A percentile compares a stretch with the other conserved stretches of the same genome.
phyloP scores from a whole-genome alignment of 176 grass and related monocot genomes.

The Puya raimondii region DNA sequence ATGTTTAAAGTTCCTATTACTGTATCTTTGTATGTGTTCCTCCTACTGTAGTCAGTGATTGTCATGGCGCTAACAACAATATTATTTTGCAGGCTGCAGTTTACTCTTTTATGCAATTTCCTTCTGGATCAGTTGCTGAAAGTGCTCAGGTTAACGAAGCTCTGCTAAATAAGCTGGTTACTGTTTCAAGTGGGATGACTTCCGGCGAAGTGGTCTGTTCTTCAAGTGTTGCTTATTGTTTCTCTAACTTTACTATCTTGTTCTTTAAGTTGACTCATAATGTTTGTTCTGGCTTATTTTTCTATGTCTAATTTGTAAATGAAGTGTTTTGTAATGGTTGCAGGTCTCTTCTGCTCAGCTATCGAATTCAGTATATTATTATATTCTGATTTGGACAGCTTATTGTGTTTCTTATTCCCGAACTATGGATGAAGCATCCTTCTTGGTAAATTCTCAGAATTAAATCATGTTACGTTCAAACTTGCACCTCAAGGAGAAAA shows the following conservation, averaged over 20 bases:
- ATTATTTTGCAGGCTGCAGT: conserved; percentile 53
- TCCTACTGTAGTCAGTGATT: neutral
- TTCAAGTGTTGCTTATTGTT: neutral
- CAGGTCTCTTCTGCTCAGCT: conserved; percentile 51
- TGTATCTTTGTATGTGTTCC: neutral
- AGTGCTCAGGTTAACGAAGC: conserved; percentile 15
- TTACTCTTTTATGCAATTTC: conserved; percentile 71
- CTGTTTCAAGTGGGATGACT: conserved; percentile 40
- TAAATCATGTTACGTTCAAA: neutral
- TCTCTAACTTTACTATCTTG: neutral
- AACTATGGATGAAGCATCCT: conserved; percentile 55
- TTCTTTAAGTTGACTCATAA: conserved; percentile 13
- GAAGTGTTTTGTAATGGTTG: conserved; percentile 27
- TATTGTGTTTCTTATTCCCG: conserved; percentile 39
- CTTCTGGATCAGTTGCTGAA: conserved; percentile 26
- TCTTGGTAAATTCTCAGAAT: conserved; percentile 46
- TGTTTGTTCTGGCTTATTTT: conserved; percentile 4
- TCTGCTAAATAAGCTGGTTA: conserved; percentile 63
- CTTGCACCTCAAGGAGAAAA: conserved; percentile 2
- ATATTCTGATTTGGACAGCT: conserved; percentile 44
- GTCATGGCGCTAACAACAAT: neutral
- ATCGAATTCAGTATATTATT: conserved; percentile 48
- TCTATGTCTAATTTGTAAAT: conserved; percentile 5
- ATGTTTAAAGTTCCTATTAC: neutral
- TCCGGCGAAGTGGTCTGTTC: conserved; percentile 44